These are phyloP conservation scores for Leersia perrieri DNA, from an alignment of 176 grass and related monocot species.

Conservation along the genomic window DNA sequence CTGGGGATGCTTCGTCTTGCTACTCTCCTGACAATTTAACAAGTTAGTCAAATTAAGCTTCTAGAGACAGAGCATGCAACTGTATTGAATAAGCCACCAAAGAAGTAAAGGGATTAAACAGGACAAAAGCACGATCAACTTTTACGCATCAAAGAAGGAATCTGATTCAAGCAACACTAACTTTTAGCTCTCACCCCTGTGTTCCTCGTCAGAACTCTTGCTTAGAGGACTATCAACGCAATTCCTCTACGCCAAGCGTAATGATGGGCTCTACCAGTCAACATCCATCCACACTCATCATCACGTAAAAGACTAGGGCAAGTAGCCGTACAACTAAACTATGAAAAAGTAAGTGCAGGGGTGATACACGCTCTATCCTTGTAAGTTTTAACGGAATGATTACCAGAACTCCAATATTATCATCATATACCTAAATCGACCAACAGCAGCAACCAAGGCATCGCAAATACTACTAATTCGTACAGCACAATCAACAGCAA, in stretches of 20 bases:
- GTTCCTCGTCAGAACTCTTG: constrained; percentile 1
- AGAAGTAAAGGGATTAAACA: background rate
- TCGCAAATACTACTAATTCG: background rate
- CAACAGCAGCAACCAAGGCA: too few relatives aligned
- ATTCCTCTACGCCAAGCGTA: background rate
- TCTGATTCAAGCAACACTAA: background rate
- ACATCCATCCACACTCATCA: constrained; percentile 1
- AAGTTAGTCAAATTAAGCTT: constrained; percentile 15
- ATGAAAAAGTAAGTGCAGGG: background rate
- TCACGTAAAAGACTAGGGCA: background rate
- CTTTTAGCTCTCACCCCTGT: background rate
- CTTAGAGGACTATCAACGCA: background rate
- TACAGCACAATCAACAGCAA: background rate
- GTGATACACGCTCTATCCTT: background rate
- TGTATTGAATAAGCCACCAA: background rate
- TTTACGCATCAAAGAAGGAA: background rate
- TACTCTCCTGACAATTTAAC: constrained; percentile 50
- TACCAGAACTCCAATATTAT: background rate
- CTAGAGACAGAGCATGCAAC: background rate
- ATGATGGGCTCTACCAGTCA: constrained; percentile 25
- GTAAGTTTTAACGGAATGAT: background rate
- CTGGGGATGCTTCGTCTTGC: constrained; percentile 64
- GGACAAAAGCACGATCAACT: background rate
- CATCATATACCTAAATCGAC: background rate
- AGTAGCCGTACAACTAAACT: background rate